A percentile compares a stretch with the other conserved stretches of the same genome.
Conservation (phyloP, 2,329 filamentous ascomycete genomes). For the Trichoderma sp. region DNA sequence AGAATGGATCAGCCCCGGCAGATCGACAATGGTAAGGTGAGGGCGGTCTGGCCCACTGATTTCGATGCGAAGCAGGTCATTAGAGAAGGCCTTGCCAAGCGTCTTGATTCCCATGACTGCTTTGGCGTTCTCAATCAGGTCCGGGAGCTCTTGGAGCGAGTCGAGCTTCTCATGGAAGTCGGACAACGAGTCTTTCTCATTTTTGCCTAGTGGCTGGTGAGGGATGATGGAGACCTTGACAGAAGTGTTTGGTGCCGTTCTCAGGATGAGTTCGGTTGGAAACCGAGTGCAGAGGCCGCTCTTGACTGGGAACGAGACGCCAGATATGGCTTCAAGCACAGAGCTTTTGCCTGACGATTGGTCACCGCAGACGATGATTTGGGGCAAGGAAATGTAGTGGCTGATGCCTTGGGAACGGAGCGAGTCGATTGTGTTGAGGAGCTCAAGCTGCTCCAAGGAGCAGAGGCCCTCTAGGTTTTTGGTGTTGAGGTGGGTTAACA, state of each 20-base stretch:
- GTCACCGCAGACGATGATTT: conserved; percentile 57
- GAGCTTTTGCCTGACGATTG: conserved; percentile 60
- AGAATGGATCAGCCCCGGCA: conserved; percentile 58
- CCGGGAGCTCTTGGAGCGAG: conserved; percentile 6
- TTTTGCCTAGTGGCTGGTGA: not conserved
- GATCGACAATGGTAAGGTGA: conserved; percentile 61
- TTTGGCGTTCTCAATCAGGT: conserved; percentile 46
- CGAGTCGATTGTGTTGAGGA: conserved; percentile 42
- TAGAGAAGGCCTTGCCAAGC: conserved; percentile 43
- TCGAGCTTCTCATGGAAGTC: conserved; percentile 20
- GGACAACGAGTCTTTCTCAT: conserved; percentile 21
- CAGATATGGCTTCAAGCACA: conserved; percentile 58
- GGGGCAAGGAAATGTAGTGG: conserved; percentile 44
- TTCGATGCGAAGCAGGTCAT: conserved; percentile 53
- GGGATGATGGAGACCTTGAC: conserved; percentile 34
- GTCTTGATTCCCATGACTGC: conserved; percentile 51
- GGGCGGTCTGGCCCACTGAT: conserved; percentile 51
- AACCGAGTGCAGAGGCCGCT: conserved; percentile 58
- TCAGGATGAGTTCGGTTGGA: conserved; percentile 56
- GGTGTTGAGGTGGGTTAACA: conserved; percentile 5
- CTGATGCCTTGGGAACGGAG: conserved; percentile 41
- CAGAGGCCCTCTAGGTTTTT: conserved; percentile 22
- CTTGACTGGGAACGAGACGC: conserved; percentile 54
- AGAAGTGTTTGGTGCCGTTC: conserved; percentile 31
- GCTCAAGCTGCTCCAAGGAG: conserved; percentile 26